phyloP scores from a whole-genome alignment of 1,139 yeast genomes.

The Kazachstania sp. region DNA sequence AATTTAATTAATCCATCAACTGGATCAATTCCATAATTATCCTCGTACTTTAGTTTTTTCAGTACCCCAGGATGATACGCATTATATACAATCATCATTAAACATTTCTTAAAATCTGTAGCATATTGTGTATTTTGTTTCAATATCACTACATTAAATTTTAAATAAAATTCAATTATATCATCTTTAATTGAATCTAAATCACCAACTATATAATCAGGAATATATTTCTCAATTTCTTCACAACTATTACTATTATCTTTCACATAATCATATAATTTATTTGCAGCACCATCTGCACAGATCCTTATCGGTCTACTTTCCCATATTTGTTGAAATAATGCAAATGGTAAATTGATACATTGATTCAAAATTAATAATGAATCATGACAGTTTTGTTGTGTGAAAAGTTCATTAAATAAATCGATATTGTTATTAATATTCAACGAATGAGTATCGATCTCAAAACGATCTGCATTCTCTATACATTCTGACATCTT shows the following conservation, averaged over 20 bases:
- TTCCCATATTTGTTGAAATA: conserved; percentile 50
- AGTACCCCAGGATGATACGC: conserved; percentile 19
- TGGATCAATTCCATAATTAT: conserved; percentile 26
- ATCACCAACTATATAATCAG: conserved; percentile 77
- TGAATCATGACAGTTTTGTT: conserved; percentile 5
- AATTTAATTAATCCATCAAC: conserved; percentile 39
- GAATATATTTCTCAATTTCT: too few species aligned
- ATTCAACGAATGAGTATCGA: not conserved
- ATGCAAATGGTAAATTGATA: conserved; percentile 13
- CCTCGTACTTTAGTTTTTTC: not conserved
- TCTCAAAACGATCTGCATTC: conserved; percentile 13
- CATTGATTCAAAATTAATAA: conserved; percentile 28
- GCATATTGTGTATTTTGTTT: conserved; percentile 64
- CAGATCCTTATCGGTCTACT: conserved; percentile 51
- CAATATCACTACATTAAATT: conserved; percentile 42
- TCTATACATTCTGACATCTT: conserved; percentile 7
- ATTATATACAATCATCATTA: conserved; percentile 36
- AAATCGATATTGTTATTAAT: not conserved
- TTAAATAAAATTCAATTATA: conserved; percentile 43
- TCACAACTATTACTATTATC: conserved; percentile 3
- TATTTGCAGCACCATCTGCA: conserved; percentile 92
- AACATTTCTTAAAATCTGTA: conserved; percentile 70
- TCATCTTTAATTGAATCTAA: conserved; percentile 59
- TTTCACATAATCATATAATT: conserved; percentile 44
- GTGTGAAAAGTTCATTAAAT: not conserved